Evolutionary conservation across 495 filamentous ascomycete genomes (phyloP).

Genomic region (Cudoniella acicularis): DNA sequence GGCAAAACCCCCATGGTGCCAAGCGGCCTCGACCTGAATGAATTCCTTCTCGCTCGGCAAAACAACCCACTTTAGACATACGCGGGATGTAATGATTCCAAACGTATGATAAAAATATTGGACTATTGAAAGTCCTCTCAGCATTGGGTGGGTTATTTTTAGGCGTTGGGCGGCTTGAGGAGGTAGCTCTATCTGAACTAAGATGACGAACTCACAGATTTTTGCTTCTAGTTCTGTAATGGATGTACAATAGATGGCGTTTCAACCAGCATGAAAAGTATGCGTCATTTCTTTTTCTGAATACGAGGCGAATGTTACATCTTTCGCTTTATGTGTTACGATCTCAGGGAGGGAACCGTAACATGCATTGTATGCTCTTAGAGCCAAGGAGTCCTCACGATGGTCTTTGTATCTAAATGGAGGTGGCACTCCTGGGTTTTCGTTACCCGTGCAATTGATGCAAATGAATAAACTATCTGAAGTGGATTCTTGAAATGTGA

Average conservation of each 20-base stretch:
- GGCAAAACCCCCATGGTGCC: slow-evolving; percentile 80
- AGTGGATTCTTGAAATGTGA: no score
- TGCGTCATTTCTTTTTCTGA: not conserved
- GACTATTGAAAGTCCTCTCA: not conserved
- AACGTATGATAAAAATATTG: not conserved
- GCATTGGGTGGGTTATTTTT: slow-evolving; percentile 18
- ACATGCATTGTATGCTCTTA: no score
- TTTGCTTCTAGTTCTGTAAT: not conserved
- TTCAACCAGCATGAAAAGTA: slow-evolving; percentile 11
- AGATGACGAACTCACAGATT: not conserved
- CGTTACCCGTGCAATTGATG: no score
- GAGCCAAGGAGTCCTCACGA: no score
- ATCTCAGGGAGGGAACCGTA: no score
- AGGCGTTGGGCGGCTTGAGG: slow-evolving; percentile 8
- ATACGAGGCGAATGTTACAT: not conserved
- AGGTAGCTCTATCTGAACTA: not conserved
- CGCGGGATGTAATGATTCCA: not conserved
- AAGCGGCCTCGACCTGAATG: slow-evolving; percentile 73
- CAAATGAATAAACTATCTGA: no score
- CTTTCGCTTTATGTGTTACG: no score
- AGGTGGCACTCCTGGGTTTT: no score
- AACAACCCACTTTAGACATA: not conserved
- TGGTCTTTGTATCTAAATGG: no score
- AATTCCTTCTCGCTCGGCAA: not conserved
- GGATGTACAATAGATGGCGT: slow-evolving; percentile 21